Evolutionary conservation across 345 rosid genomes (phyloP).

Genomic region (Moricandia moricandioides): DNA sequence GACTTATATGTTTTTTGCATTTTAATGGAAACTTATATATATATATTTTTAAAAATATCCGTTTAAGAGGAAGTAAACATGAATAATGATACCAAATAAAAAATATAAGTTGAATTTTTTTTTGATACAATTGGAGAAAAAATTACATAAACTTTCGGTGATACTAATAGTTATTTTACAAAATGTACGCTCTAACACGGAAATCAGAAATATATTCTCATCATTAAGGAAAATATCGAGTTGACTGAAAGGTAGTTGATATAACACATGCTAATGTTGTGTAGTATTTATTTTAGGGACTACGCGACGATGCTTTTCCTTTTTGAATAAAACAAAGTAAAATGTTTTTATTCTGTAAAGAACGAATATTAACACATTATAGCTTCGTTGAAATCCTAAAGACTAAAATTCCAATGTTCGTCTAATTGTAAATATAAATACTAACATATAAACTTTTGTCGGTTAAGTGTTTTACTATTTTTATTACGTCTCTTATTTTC

Average conservation of each 20-base stretch:
- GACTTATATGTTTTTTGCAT: too few species aligned
- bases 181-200: neutral
- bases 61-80: too few species aligned
- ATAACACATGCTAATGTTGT: slow-evolving; percentile 25
- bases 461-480: neutral
- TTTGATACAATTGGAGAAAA: neutral
- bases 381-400: neutral
- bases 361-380: neutral
- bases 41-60: too few species aligned
- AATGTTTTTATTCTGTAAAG: neutral
- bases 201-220: neutral
- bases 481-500: neutral
- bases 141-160: neutral
- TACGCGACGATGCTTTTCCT: neutral
- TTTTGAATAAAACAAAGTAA: slow-evolving; percentile 1
- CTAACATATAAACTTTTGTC: neutral
- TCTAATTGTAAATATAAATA: neutral
- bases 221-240: neutral
- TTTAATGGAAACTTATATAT: too few species aligned
- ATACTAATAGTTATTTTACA: neutral
- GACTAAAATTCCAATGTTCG: neutral
- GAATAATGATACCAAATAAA: too few species aligned
- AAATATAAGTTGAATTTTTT: too few species aligned
- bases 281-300: neutral
- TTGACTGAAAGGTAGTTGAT: neutral